A percentile compares a stretch with the other conserved stretches of the same genome.
phyloP scores from a whole-genome alignment of 371 early-diverging fungal species.

The Batrachochytrium dendrobatidis region DNA sequence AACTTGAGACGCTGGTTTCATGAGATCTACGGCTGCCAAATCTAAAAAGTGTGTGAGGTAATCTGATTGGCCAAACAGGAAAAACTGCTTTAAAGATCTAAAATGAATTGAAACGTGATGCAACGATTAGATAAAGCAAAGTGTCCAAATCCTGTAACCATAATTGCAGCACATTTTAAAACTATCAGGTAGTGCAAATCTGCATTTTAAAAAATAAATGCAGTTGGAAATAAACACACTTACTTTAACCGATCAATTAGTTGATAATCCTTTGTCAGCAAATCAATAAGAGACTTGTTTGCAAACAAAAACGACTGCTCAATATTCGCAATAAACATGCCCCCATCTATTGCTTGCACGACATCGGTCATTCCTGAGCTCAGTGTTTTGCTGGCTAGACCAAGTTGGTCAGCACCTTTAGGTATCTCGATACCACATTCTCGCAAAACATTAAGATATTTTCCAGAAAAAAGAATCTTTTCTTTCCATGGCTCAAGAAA shows the following conservation, averaged over 20 bases:
- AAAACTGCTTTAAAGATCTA: constrained; percentile 86
- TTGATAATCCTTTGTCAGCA: constrained; percentile 51
- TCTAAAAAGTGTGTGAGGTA: constrained; percentile 90
- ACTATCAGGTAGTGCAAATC: no score
- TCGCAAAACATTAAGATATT: constrained; percentile 85
- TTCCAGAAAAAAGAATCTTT: constrained; percentile 84
- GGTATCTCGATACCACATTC: constrained; percentile 51
- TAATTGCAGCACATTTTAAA: no score
- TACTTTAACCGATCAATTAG: constrained; percentile 68
- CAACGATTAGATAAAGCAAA: neutral
- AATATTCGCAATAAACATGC: constrained; percentile 58
- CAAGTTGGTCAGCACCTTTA: constrained; percentile 6
- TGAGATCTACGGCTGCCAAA: constrained; percentile 66
- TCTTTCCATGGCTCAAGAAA: constrained; percentile 65
- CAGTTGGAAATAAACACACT: no score
- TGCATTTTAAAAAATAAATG: neutral
- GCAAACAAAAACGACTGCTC: constrained; percentile 70
- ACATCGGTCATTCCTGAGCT: constrained; percentile 40
- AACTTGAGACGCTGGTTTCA: constrained; percentile 59
- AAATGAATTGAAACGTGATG: neutral
- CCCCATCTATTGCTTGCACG: constrained; percentile 51
- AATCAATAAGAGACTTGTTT: constrained; percentile 50
- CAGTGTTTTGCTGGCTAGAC: constrained; percentile 5
- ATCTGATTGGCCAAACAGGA: constrained; percentile 87
- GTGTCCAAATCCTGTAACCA: no score